phyloP scores from a whole-genome alignment of 2,329 filamentous ascomycete genomes.

The Pseudopyricularia javanii region DNA sequence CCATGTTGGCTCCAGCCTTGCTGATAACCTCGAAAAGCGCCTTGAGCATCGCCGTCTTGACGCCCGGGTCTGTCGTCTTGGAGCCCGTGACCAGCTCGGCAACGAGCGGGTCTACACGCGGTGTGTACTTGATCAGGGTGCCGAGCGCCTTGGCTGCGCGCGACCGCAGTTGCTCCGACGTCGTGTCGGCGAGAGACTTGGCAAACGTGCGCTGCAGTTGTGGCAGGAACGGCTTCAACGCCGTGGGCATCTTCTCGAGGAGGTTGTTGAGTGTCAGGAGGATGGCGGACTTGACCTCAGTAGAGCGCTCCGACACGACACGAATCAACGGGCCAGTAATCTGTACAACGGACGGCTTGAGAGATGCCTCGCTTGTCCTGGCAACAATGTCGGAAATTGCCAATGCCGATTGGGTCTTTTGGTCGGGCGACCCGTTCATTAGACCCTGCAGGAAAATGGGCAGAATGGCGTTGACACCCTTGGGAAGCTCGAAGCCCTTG shows the following conservation, averaged over 20 bases:
- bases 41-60: constrained; percentile 93
- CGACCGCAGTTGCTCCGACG: constrained; percentile 76
- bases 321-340: constrained; percentile 96
- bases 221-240: constrained; percentile 91
- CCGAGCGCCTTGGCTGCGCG: constrained; percentile 89
- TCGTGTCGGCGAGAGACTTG: constrained; percentile 84
- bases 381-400: constrained; percentile 95
- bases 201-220: constrained; percentile 96
- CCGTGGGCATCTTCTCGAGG: constrained; percentile 89
- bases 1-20: constrained; percentile 92
- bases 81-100: constrained; percentile 87
- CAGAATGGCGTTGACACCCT: constrained; percentile 91
- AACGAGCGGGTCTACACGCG: constrained; percentile 88
- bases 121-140: constrained; percentile 89
- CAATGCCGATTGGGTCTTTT: constrained; percentile 81
- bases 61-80: constrained; percentile 76
- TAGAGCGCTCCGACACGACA: constrained; percentile 91
- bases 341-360: constrained; percentile 93
- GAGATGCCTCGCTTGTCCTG: constrained; percentile 71
- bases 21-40: constrained; percentile 92
- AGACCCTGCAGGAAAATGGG: constrained; percentile 96
- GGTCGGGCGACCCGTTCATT: constrained; percentile 90
- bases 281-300: constrained; percentile 92
- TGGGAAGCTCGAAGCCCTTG: constrained; percentile 80
- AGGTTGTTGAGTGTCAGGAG: constrained; percentile 88